phyloP scores from a whole-genome alignment of 345 rosid genomes.

The Iberis pinnata region DNA sequence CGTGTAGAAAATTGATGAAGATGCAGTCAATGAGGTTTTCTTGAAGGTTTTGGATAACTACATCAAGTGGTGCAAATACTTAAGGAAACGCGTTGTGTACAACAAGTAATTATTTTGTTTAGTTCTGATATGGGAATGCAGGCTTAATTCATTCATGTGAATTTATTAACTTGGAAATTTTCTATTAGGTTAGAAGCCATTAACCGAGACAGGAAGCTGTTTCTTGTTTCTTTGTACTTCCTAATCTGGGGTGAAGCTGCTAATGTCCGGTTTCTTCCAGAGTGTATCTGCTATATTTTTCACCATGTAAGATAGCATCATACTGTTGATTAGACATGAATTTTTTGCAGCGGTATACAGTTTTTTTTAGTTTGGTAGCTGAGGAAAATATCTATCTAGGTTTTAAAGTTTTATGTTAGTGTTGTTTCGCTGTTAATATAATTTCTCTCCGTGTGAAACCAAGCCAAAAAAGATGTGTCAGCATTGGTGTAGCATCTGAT shows the following conservation, averaged over 20 bases:
- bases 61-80: conserved; percentile 94
- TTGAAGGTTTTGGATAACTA: conserved; percentile 84
- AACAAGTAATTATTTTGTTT: conserved; percentile 50
- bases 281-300: conserved; percentile 92
- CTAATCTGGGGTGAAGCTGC: conserved; percentile 99
- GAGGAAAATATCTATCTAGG: neutral
- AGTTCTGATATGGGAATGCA: conserved; percentile 10
- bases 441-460: conserved; percentile 8
- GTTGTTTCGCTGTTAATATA: conserved; percentile 6
- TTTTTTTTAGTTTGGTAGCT: conserved; percentile 4
- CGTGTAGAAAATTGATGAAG: conserved; percentile 84
- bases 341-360: neutral
- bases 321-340: conserved; percentile 9
- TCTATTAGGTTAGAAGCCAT: conserved; percentile 71
- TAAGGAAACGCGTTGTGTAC: conserved; percentile 73
- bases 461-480: conserved; percentile 10
- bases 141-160: conserved; percentile 15
- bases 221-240: conserved; percentile 83
- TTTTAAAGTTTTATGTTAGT: conserved; percentile 10
- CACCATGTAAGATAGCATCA: conserved; percentile 62
- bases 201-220: conserved; percentile 81
- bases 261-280: conserved; percentile 97
- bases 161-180: conserved; percentile 16
- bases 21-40: conserved; percentile 88
- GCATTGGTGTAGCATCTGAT: conserved; percentile 9